Percentiles rank a stretch among this genome's conserved stretches.
These are phyloP conservation scores for Sporodiniella umbellata DNA, from an alignment of 371 early-diverging fungal species.

Conservation along the genomic window DNA sequence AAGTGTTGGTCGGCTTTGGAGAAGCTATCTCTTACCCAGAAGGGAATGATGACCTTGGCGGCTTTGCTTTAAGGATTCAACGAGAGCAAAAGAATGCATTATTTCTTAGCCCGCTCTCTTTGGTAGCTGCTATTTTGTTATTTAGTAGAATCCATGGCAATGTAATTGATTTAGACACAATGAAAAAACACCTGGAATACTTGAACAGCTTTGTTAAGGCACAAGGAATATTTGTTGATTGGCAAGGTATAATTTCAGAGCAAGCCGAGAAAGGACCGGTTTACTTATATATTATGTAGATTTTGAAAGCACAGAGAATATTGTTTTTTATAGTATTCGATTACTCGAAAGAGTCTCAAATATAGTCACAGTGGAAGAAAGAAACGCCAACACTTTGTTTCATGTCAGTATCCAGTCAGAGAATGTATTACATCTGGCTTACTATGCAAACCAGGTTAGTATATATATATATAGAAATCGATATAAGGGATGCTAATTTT, in stretches of 20 bases:
- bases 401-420: slow-evolving; percentile 19
- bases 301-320: slow-evolving; percentile 19
- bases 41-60: not conserved
- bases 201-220: slow-evolving; percentile 1
- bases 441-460: slow-evolving; percentile 32
- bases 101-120: slow-evolving; percentile 19
- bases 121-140: slow-evolving; percentile 27
- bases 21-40: not conserved
- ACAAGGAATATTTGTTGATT: slow-evolving; percentile 20
- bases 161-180: slow-evolving; percentile 17
- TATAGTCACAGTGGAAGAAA: slow-evolving; percentile 20
- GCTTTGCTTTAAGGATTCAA: slow-evolving; percentile 16
- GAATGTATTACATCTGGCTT: slow-evolving; percentile 23
- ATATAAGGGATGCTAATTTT: no score
- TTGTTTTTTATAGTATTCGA: slow-evolving; percentile 25
- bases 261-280: no score
- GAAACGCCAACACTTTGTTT: slow-evolving; percentile 11
- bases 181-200: slow-evolving; percentile 15
- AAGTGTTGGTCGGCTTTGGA: slow-evolving; percentile 17
- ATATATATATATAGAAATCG: not conserved
- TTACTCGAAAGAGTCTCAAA: slow-evolving; percentile 22
- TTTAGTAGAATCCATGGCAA: slow-evolving; percentile 21
- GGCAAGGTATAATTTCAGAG: slow-evolving; percentile 40
- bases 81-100: slow-evolving; percentile 16
- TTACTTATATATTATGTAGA: slow-evolving; percentile 19